These are phyloP conservation scores for Blastocystis sp. DNA, from an alignment of 352 stramenopile species.

Conservation along the genomic window DNA sequence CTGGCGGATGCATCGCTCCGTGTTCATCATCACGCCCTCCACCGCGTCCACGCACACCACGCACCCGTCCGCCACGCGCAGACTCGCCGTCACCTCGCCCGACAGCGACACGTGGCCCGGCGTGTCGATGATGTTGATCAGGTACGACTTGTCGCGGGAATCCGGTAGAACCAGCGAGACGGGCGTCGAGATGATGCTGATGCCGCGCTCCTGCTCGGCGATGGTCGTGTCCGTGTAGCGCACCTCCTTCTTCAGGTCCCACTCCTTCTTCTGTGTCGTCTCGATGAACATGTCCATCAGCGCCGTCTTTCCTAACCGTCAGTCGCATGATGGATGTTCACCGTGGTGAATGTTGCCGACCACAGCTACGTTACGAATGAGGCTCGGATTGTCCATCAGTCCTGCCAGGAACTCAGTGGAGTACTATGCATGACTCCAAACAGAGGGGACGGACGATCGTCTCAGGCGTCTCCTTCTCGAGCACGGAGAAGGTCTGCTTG, in stretches of 20 bases:
- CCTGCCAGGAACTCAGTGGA: constrained; percentile 81
- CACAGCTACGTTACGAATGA: constrained; percentile 90
- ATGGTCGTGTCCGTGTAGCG: constrained; percentile 90
- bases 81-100: constrained; percentile 66
- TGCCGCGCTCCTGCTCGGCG: constrained; percentile 90
- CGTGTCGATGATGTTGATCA: constrained; percentile 90
- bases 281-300: constrained; percentile 86
- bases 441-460: constrained; percentile 74
- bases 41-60: constrained; percentile 93
- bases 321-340: constrained; percentile 73
- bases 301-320: constrained; percentile 44
- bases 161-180: constrained; percentile 89
- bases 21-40: constrained; percentile 97
- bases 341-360: constrained; percentile 92
- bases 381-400: constrained; percentile 82
- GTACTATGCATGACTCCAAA: constrained; percentile 78
- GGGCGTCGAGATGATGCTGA: constrained; percentile 92
- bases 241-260: constrained; percentile 74
- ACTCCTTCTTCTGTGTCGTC: constrained; percentile 82
- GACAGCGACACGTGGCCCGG: constrained; percentile 54
- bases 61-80: constrained; percentile 87
- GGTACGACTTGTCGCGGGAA: constrained; percentile 87
- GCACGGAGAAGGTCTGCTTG: constrained; percentile 85
- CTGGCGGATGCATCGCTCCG: constrained; percentile 87
- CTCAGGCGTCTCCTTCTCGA: constrained; percentile 79